Base-by-base conservation (phyloP, 805 yeast genomes). In the Danielia oregonensis region DNA sequence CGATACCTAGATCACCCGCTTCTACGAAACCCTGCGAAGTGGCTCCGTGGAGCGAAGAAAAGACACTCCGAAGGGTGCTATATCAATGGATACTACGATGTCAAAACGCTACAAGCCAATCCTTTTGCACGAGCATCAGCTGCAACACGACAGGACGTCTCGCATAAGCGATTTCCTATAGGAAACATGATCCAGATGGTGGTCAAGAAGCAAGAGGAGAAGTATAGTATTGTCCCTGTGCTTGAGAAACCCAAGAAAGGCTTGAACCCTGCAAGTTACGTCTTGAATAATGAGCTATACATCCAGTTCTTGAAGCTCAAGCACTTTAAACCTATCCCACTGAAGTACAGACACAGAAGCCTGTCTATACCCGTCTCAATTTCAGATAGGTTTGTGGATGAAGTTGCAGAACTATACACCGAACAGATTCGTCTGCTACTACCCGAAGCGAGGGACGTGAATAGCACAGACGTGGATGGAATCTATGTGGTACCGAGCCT, bases 1-100 rank as follows among this genome's bases (percentile, higher is more conserved):
- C 26, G 17, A 8, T 41, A 42, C 33, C 35, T 42, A 32, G 48
- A 51, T 17, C 68, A 61, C 41, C 68, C 68, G 5, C 30, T 61
- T 5, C 37, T 63, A 26, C 41, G 38, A 11, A 59, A 58, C 37
- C 68, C 68, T 1, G 39, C 45, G 17, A 52, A 54, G 27, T 57
- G 59, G 54, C 46, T 61, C 6, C 37, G 43, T 8, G 40, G 40
- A 13, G 43, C 42, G 8, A 41, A 40, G 15, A 50, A 43, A 5
- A 53, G 52, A 32, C 50, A 44, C 17, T 59, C 55, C 11, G 33
- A 49, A 2, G 38, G 50, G 5, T 34, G 49, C 5, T 59, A 58
- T 37, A 32, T 30, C 7, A 13, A 23, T 4, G 40, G 26, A 3
- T 53, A 30, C 32, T 59, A 56, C 33, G 42, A 51, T 23, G 17